These are phyloP conservation scores for Marchantia paleacea DNA, from an alignment of 225 moss, liverwort and hornwort species.

Conservation along the genomic window DNA sequence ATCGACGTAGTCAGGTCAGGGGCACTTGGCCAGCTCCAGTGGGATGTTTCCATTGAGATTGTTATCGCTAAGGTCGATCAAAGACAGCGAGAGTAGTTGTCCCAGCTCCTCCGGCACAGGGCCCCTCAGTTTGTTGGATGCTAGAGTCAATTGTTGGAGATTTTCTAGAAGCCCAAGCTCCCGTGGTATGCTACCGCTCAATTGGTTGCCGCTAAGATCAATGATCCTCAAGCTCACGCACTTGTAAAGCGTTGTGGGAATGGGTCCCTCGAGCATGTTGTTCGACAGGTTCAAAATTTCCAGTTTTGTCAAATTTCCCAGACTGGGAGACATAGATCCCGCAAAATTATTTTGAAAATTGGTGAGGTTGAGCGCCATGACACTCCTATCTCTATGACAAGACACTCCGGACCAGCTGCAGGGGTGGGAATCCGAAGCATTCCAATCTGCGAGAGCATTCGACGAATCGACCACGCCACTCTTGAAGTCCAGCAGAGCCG, in stretches of 20 bases:
- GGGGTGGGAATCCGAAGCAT: conserved; percentile 40
- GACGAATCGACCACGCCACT: conserved; percentile 36
- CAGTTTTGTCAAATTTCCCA: conserved; percentile 55
- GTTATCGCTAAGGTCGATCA: conserved; percentile 11
- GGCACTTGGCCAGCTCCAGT: conserved; percentile 38
- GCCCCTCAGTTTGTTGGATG: conserved; percentile 22
- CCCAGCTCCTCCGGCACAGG: conserved; percentile 28
- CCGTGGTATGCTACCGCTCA: conserved; percentile 29
- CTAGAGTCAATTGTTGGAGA: conserved; percentile 3
- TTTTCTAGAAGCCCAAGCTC: conserved; percentile 24
- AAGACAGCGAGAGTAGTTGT: not conserved
- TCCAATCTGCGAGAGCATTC: conserved; percentile 42
- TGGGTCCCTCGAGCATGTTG: conserved; percentile 48
- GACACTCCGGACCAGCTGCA: conserved; percentile 59
- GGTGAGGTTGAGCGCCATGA: conserved; percentile 21
- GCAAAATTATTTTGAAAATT: conserved; percentile 43
- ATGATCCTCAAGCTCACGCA: conserved; percentile 41
- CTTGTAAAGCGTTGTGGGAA: conserved; percentile 51
- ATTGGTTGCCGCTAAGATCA: conserved; percentile 42
- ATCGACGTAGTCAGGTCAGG: conserved; percentile 36
- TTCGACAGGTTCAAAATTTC: conserved; percentile 40
- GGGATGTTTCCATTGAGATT: conserved; percentile 29
- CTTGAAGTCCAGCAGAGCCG: conserved; percentile 53
- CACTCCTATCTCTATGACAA: conserved; percentile 30
- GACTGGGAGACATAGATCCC: conserved; percentile 51